Base-by-base conservation (phyloP, 139 green algal species). In the Desmodesmus armatus region DNA sequence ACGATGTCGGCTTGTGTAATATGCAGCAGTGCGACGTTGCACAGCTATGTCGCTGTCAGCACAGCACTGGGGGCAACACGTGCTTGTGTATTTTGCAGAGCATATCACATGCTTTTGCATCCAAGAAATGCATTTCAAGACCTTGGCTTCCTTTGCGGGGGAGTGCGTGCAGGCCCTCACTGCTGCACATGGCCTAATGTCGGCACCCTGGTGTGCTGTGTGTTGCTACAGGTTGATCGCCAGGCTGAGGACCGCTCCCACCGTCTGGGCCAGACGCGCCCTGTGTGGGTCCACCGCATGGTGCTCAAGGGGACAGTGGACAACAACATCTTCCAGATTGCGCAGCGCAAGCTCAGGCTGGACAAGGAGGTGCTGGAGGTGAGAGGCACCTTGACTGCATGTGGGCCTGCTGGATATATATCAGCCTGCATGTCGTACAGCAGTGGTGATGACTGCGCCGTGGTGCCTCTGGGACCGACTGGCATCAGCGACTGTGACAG, bases 221-320 rank as follows among this genome's bases (percentile, higher is more conserved):
- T 3, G 4, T 33, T n/a, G 11, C 11, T 13, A 37, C 88, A 93
- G 89, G 92, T 94, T n/a, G 93, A 96, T 88, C 72, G 89, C 5
- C 93, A 96, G 88, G 94, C 94, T 17, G 94, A 96, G 87, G 94
- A 96, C 84, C 84, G 96, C 29, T 94, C 91, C 78, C 89, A 90
- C 87, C 90, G 94, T 62, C 90, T 99, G 73, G 97, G 97, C 3
- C 97, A 99, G 90, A 97, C 90, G 0, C 90, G 90, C 5, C 84
- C 91, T 4, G 97, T 99, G 47, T 96, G 90, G 13, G 94, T 99
- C 58, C 95, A 98, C 91, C 94, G 96, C 58, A 85, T 99, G 69
- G 92, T 99, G 73, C 93, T 94, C 5, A 88, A 90, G 51, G 85
- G 67, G 49, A 97, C 91, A 0, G 96, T 98, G 55, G 96, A 99